Percentiles rank a stretch among this genome's conserved stretches.
Conservation (phyloP, 2,329 filamentous ascomycete genomes). For the Exophiala oligosperma region DNA sequence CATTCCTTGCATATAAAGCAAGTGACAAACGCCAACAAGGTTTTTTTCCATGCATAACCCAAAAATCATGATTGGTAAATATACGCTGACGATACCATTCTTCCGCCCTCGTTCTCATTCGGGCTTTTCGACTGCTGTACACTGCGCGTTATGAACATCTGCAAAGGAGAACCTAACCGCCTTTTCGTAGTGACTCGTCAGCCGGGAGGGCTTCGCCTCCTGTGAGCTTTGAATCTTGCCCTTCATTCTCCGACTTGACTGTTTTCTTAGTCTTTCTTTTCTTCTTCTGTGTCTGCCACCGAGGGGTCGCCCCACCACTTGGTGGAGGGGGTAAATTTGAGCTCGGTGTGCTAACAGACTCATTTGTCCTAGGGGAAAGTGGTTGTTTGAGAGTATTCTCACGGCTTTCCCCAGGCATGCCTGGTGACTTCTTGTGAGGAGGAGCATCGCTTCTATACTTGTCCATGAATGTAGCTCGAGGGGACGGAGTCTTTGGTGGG, state of each 20-base stretch:
- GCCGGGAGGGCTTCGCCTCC: conserved; percentile 41
- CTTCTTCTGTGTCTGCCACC: conserved; percentile 43
- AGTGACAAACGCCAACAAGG: conserved; percentile 25
- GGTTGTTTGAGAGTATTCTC: conserved; percentile 37
- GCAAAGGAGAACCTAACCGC: conserved; percentile 38
- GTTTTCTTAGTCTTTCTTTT: conserved; percentile 47
- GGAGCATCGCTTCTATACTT: background rate
- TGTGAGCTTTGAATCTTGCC: conserved; percentile 30
- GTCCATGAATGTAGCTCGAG: background rate
- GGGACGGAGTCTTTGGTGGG: background rate
- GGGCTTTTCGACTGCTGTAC: background rate
- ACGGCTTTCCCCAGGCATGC: conserved; percentile 32
- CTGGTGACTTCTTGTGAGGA: background rate
- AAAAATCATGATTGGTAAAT: conserved; percentile 27
- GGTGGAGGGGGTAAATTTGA: background rate
- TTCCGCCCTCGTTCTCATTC: conserved; percentile 1
- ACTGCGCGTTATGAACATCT: conserved; percentile 13
- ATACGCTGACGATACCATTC: conserved; percentile 24
- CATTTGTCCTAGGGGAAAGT: conserved; percentile 38
- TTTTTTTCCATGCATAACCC: conserved; percentile 24
- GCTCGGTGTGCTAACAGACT: conserved; percentile 26
- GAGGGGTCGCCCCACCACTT: conserved; percentile 1
- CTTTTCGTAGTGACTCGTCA: conserved; percentile 47
- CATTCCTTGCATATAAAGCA: conserved; percentile 10
- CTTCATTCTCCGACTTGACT: conserved; percentile 37